Base-by-base conservation (phyloP, 768 basidiomycete genomes). In the Xerocomellus amylosporus region DNA sequence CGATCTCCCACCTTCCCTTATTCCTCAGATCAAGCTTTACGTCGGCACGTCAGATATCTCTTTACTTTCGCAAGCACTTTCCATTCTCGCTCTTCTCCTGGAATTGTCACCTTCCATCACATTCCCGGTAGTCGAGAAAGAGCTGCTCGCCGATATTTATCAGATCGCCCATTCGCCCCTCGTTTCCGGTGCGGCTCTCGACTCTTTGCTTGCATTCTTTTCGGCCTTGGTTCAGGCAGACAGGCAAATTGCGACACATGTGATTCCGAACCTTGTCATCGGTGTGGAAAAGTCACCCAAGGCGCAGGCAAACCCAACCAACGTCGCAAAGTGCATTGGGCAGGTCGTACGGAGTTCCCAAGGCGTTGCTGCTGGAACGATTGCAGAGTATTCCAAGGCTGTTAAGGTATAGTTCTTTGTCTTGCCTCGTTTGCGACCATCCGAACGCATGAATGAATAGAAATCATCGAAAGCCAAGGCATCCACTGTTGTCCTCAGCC, bases 261-360 rank as follows among this genome's bases (percentile, higher is more conserved):
- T 95, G 15, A 85, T 95, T 9, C 88, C 87, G 0, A 86, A 82
- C 61, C 75, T 97, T 43, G 85, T 87, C 22, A 77, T 80, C 33
- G 69, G 80, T 0, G 78, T 83, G 3, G 84, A 88, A 62, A 91
- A 85, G 66, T 81, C 83, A 1, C 74, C 79, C 0, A 86, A 80
- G 59, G 65, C 71, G 0, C 84, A 87, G 9, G 72, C 67, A 31
- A 84, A 76, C 57, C 74, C 81, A 17, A 71, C 78, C 4, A 96
- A 93, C 58, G 87, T 93, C 14, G 90, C 94, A 33, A 88, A 85
- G 64, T 93, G 89, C 58, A 77, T 98, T 15, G 93, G 90, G 0
- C 84, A 87, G 52, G 85, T 96, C 55, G 89, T 95, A 22, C 83
- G 76, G 65, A 84, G 82, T 57, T 75, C 85, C 34, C 85, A 81